Percentiles rank a stretch among this genome's conserved stretches.
phyloP scores from a whole-genome alignment of 352 stramenopile species.

The Phytophthora citrophthora region DNA sequence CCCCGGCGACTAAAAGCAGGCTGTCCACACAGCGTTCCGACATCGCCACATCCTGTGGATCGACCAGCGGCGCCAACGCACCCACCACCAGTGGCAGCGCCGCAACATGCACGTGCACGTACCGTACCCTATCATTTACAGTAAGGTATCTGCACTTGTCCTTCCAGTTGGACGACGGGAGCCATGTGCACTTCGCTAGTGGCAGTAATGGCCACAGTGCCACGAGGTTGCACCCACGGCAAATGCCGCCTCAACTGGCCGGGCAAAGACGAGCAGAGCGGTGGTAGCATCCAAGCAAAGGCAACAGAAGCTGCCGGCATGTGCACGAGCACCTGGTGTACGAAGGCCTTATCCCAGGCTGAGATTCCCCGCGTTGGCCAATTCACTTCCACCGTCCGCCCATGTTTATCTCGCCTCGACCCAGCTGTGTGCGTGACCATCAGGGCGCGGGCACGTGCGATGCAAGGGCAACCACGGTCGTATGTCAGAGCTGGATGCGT shows the following conservation, averaged over 20 bases:
- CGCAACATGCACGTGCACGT: too few relatives aligned
- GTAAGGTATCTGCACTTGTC: constrained; percentile 4
- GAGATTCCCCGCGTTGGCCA: neutral
- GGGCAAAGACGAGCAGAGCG: constrained; percentile 6
- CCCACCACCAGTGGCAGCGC: neutral
- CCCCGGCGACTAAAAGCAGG: constrained; percentile 16
- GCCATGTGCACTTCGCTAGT: constrained; percentile 3
- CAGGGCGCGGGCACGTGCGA: constrained; percentile 7
- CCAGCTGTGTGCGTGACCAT: constrained; percentile 3
- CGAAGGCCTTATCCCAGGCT: neutral
- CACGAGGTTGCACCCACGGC: constrained; percentile 17
- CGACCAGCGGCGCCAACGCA: neutral
- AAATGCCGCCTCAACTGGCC: constrained; percentile 6
- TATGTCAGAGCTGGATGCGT: constrained; percentile 7
- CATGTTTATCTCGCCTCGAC: constrained; percentile 19
- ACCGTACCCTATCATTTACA: too few relatives aligned
- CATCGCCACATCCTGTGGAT: constrained; percentile 16
- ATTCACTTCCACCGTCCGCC: neutral
- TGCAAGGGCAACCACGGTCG: neutral
- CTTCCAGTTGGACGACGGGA: constrained; percentile 2
- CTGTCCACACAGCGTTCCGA: constrained; percentile 25
- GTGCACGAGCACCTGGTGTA: neutral
- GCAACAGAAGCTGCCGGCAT: neutral
- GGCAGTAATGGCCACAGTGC: constrained; percentile 16
- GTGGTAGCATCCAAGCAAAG: neutral